A percentile compares a stretch with the other conserved stretches of the same genome.
Evolutionary conservation across 2,329 filamentous ascomycete species (phyloP).

Genomic region (Penicillium sp.): DNA sequence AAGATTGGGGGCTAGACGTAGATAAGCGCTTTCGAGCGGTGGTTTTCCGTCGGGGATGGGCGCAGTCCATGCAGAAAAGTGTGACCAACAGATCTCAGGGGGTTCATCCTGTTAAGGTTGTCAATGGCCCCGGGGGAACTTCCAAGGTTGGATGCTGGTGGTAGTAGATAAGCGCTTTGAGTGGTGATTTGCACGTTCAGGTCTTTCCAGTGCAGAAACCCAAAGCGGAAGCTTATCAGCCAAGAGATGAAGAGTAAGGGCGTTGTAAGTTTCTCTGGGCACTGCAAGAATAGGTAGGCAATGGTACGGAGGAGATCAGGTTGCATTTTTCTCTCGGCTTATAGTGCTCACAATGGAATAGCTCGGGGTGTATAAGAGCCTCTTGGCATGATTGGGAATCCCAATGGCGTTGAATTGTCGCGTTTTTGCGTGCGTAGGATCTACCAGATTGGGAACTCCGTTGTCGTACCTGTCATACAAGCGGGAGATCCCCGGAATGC

Average conservation of each 20-base stretch:
- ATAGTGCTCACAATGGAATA: neutral
- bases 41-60: slow-evolving; percentile 7
- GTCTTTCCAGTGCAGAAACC: neutral
- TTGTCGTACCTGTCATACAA: slow-evolving; percentile 14
- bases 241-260: neutral
- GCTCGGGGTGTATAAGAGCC: slow-evolving; percentile 1
- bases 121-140: neutral
- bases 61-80: neutral
- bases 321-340: neutral
- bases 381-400: neutral
- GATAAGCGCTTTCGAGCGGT: neutral
- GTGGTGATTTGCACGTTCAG: neutral
- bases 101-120: neutral
- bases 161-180: neutral
- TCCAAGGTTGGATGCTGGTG: neutral
- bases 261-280: neutral
- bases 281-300: neutral
- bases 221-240: neutral
- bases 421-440: neutral
- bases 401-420: neutral
- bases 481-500: slow-evolving; percentile 17
- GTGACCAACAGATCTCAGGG: neutral
- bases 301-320: neutral
- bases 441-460: neutral
- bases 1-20: neutral